These are phyloP conservation scores for Maudiozyma bulderi DNA, from an alignment of 805 yeast genomes.

Conservation along the genomic window DNA sequence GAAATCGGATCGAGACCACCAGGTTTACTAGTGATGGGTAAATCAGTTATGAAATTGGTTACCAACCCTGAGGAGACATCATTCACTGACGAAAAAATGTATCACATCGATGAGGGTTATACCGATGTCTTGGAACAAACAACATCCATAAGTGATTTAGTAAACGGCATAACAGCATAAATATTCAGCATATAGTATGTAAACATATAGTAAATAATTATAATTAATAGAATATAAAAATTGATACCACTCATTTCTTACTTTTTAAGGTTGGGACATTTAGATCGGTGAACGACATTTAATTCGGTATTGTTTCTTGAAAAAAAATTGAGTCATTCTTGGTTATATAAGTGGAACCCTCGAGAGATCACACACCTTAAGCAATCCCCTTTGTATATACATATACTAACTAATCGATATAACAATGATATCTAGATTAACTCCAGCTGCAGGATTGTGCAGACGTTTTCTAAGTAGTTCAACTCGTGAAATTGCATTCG, in stretches of 20 bases:
- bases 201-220: not conserved
- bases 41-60: slow-evolving; percentile 51
- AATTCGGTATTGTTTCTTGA: too few species aligned
- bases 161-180: not conserved
- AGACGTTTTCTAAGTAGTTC: slow-evolving; percentile 5
- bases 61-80: slow-evolving; percentile 4
- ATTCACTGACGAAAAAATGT: slow-evolving; percentile 19
- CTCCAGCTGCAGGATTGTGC: not conserved
- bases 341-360: too few species aligned
- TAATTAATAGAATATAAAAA: too few species aligned
- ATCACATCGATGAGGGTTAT: slow-evolving; percentile 31
- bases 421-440: not conserved
- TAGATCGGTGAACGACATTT: too few species aligned
- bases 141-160: not conserved
- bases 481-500: slow-evolving; percentile 21
- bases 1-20: slow-evolving; percentile 85
- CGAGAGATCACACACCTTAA: too few species aligned
- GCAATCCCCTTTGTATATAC: too few species aligned
- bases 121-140: slow-evolving; percentile 9
- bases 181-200: not conserved
- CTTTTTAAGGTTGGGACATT: too few species aligned
- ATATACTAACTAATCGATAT: not conserved
- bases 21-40: slow-evolving; percentile 76
- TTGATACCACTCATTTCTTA: too few species aligned
- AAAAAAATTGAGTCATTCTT: too few species aligned